phyloP scores from a whole-genome alignment of 2,329 filamentous ascomycete species.

The Leptographium lundbergii region DNA sequence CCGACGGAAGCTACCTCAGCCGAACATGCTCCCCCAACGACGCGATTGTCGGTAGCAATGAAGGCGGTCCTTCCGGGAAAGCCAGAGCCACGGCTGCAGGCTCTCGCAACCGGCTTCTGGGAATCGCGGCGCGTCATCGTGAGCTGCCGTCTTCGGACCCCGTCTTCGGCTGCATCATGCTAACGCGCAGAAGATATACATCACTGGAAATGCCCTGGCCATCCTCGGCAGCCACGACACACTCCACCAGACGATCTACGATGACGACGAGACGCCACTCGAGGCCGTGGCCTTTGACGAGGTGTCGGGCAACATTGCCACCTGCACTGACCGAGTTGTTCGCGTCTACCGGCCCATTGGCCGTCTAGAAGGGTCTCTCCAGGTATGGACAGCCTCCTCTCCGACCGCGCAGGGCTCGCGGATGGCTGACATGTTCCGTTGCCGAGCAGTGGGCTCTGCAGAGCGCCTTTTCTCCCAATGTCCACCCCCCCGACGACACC shows the following conservation, averaged over 20 bases:
- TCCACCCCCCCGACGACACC: conserved; percentile 20
- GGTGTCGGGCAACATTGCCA: conserved; percentile 70
- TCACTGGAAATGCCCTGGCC: conserved; percentile 77
- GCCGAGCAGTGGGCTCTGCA: conserved; percentile 59
- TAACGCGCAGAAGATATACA: conserved; percentile 56
- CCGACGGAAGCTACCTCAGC: not conserved
- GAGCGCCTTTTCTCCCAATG: conserved; percentile 22
- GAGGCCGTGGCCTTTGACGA: conserved; percentile 74
- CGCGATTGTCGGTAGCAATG: conserved; percentile 21
- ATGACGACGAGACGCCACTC: conserved; percentile 56
- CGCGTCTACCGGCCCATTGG: conserved; percentile 70
- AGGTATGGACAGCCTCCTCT: too few species aligned
- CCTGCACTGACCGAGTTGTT: conserved; percentile 51
- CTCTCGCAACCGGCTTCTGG: conserved; percentile 33
- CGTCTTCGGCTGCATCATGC: not conserved
- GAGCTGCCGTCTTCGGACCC: not conserved
- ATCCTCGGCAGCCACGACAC: conserved; percentile 63
- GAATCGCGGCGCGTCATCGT: conserved; percentile 24
- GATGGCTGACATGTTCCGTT: too few species aligned
- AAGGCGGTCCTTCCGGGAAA: conserved; percentile 35
- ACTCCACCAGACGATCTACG: conserved; percentile 82
- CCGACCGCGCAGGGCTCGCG: too few species aligned
- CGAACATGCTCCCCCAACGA: conserved; percentile 9
- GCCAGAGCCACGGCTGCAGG: conserved; percentile 34
- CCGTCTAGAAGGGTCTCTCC: conserved; percentile 56